Conservation (phyloP, 164 flowering plant genomes). For the Taxillus chinensis region DNA sequence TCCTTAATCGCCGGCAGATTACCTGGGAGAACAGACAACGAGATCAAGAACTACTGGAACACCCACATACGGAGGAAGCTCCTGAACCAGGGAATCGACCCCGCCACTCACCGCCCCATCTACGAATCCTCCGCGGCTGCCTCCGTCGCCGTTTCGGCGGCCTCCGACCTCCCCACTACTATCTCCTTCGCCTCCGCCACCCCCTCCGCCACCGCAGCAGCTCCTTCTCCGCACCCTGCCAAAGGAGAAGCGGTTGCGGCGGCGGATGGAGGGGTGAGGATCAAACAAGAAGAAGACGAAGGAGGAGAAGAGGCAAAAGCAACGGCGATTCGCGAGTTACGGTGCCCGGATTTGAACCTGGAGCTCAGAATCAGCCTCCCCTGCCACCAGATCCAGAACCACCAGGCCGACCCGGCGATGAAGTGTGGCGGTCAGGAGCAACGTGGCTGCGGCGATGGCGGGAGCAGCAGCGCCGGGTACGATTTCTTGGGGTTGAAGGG, state of each 20-base stretch:
- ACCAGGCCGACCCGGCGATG: conserved; percentile 13
- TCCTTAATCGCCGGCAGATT: conserved; percentile 69
- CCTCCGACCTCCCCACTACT: conserved; percentile 14
- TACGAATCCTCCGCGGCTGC: conserved; percentile 23
- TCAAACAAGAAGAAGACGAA: neutral
- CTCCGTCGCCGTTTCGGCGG: conserved; percentile 4
- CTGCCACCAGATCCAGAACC: neutral
- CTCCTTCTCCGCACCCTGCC: neutral
- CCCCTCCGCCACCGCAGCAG: neutral
- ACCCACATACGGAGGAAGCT: conserved; percentile 80
- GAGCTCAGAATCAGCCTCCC: conserved; percentile 90
- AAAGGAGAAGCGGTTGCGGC: neutral
- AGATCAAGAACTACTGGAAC: conserved; percentile 89
- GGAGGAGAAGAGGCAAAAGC: conserved; percentile 13
- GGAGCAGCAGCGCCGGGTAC: conserved; percentile 18
- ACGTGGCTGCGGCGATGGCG: conserved; percentile 37
- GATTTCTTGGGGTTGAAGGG: conserved; percentile 58
- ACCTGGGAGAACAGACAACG: conserved; percentile 82
- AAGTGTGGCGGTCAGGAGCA: conserved; percentile 40
- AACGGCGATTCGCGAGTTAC: conserved; percentile 15
- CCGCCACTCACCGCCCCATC: conserved; percentile 57
- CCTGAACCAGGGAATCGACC: conserved; percentile 68
- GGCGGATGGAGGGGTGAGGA: conserved; percentile 9
- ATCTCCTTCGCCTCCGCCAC: conserved; percentile 28
- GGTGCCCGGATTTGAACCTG: conserved; percentile 69